phyloP scores from a whole-genome alignment of 345 rosid species.

The Toxicodendron radicans region DNA sequence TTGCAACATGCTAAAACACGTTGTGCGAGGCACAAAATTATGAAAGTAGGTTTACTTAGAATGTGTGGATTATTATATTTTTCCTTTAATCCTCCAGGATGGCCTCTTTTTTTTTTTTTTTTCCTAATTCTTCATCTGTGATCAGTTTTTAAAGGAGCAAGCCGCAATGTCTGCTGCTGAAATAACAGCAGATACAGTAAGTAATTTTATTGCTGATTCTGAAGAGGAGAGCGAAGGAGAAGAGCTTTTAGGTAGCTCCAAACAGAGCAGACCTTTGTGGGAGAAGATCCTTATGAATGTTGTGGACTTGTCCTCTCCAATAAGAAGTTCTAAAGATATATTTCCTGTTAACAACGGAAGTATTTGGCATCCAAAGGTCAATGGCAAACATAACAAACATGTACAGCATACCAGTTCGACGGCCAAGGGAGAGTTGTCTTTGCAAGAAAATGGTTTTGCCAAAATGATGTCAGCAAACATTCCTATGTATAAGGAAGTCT shows the following conservation, averaged over 20 bases:
- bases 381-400: constrained; percentile 79
- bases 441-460: constrained; percentile 68
- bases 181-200: constrained; percentile 69
- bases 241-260: constrained; percentile 46
- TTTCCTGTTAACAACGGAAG: constrained; percentile 42
- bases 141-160: constrained; percentile 92
- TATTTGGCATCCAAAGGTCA: constrained; percentile 67
- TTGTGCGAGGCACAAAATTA: constrained; percentile 93
- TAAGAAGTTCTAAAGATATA: constrained; percentile 32
- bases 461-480: constrained; percentile 60
- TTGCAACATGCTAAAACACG: constrained; percentile 91
- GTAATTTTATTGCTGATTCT: constrained; percentile 74
- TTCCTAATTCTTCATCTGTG: constrained; percentile 21
- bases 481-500: constrained; percentile 70
- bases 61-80: not conserved
- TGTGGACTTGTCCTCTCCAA: constrained; percentile 45
- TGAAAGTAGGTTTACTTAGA: constrained; percentile 60
- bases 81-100: constrained; percentile 2
- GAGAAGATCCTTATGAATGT: constrained; percentile 61
- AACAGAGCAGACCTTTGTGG: constrained; percentile 56
- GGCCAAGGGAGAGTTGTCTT: constrained; percentile 41
- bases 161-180: constrained; percentile 79
- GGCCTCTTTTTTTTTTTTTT: not conserved
- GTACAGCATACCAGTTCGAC: constrained; percentile 46
- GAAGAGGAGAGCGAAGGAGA: constrained; percentile 62